Conservation (phyloP, 495 filamentous ascomycete species). For the Penicillium subrubescens region DNA sequence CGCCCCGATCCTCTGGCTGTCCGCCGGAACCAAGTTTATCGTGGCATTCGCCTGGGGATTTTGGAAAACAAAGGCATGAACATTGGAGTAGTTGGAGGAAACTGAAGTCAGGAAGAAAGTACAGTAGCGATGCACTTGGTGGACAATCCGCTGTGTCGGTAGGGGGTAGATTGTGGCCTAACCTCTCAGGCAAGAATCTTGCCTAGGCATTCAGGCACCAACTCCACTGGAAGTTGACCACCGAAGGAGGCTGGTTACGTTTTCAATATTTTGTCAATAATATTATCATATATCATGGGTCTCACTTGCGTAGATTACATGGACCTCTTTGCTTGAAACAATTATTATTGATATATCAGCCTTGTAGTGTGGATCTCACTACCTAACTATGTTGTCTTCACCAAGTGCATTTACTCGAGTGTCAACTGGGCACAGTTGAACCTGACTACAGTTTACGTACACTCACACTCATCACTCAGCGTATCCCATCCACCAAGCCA, state of each 20-base stretch:
- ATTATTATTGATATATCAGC: too few species aligned
- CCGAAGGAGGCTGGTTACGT: background rate
- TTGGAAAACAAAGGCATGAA: conserved; percentile 28
- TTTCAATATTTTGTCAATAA: background rate
- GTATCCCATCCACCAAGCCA: too few species aligned
- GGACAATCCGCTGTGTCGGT: background rate
- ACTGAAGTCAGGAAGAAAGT: background rate
- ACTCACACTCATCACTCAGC: background rate
- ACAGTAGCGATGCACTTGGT: background rate
- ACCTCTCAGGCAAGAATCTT: background rate
- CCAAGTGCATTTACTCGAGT: too few species aligned
- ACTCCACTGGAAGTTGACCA: too few species aligned
- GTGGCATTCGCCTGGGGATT: conserved; percentile 43
- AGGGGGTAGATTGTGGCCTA: background rate
- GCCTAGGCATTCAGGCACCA: background rate
- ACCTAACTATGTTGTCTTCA: too few species aligned
- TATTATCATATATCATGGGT: background rate
- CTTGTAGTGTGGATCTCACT: too few species aligned
- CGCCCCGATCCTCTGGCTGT: conserved; percentile 55
- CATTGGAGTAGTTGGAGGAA: background rate
- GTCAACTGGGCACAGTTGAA: too few species aligned
- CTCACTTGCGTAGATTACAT: background rate
- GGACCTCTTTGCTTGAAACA: too few species aligned
- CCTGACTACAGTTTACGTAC: too few species aligned
- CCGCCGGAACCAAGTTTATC: conserved; percentile 53